phyloP scores from a whole-genome alignment of 2,329 filamentous ascomycete genomes.

The Pseudomassariella vexata region DNA sequence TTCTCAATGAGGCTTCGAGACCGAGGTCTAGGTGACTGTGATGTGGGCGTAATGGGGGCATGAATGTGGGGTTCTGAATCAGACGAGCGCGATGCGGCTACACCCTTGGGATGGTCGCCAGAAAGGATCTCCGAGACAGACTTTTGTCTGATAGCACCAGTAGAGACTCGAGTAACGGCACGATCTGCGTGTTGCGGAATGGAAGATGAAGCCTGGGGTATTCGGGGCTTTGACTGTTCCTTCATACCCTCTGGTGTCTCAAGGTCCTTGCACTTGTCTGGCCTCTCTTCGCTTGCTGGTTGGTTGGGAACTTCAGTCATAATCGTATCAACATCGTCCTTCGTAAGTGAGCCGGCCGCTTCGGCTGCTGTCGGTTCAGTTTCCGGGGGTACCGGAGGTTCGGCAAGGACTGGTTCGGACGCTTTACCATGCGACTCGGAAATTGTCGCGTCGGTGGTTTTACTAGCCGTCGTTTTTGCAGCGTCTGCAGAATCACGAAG shows the following conservation, averaged over 20 bases:
- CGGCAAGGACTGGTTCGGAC: background rate
- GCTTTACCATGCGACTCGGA: background rate
- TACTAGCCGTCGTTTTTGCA: background rate
- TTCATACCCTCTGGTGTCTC: no score
- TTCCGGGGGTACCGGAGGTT: background rate
- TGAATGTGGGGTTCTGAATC: conserved; percentile 12
- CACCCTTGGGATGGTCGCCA: conserved; percentile 7
- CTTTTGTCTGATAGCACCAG: conserved; percentile 22
- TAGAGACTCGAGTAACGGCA: conserved; percentile 6
- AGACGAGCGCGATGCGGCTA: conserved; percentile 3
- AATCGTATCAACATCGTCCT: background rate
- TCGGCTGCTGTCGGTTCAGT: background rate
- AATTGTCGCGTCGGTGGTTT: background rate
- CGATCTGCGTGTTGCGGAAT: background rate
- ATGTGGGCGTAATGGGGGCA: conserved; percentile 21
- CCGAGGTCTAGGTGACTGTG: conserved; percentile 19
- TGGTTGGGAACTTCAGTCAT: conserved; percentile 1
- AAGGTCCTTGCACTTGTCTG: no score
- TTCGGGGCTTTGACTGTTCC: background rate
- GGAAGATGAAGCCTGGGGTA: background rate
- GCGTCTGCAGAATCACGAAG: conserved; percentile 7
- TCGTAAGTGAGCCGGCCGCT: no score
- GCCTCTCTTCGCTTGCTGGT: no score
- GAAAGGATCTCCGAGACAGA: conserved; percentile 25
- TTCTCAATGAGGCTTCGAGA: conserved; percentile 34